Percentiles rank a stretch among this genome's conserved stretches.
phyloP scores from a whole-genome alignment of 345 rosid species.

The Moricandia moricandioides region DNA sequence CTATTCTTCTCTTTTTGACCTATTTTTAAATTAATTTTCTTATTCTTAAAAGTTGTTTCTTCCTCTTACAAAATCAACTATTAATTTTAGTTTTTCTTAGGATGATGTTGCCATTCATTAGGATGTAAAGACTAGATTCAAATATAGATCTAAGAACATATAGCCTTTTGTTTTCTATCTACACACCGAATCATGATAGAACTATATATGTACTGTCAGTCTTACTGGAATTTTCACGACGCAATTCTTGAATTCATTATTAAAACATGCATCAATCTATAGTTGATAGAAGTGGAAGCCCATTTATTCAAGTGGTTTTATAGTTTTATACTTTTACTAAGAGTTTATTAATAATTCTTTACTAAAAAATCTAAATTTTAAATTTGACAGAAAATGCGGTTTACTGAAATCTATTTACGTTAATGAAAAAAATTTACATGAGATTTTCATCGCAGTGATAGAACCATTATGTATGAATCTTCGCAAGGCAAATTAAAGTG shows the following conservation, averaged over 20 bases:
- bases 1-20: background rate
- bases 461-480: background rate
- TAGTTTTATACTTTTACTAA: too few species aligned
- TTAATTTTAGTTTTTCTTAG: slow-evolving; percentile 4
- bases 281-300: background rate
- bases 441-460: background rate
- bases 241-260: background rate
- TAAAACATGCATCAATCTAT: background rate
- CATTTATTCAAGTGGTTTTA: too few species aligned
- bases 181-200: slow-evolving; percentile 10
- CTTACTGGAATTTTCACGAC: background rate
- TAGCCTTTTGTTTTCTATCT: slow-evolving; percentile 21
- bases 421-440: background rate
- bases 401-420: too few species aligned
- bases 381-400: too few species aligned
- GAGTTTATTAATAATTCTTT: too few species aligned
- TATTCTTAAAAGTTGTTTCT: background rate
- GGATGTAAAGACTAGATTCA: slow-evolving; percentile 22
- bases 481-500: background rate
- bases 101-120: slow-evolving; percentile 33
- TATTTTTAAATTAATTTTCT: background rate
- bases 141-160: slow-evolving; percentile 11
- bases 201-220: background rate
- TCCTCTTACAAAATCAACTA: slow-evolving; percentile 7
- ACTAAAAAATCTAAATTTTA: too few species aligned